A percentile compares a stretch with the other conserved stretches of the same genome.
phyloP scores from a whole-genome alignment of 495 filamentous ascomycete species.

The Venustampulla echinocandica region DNA sequence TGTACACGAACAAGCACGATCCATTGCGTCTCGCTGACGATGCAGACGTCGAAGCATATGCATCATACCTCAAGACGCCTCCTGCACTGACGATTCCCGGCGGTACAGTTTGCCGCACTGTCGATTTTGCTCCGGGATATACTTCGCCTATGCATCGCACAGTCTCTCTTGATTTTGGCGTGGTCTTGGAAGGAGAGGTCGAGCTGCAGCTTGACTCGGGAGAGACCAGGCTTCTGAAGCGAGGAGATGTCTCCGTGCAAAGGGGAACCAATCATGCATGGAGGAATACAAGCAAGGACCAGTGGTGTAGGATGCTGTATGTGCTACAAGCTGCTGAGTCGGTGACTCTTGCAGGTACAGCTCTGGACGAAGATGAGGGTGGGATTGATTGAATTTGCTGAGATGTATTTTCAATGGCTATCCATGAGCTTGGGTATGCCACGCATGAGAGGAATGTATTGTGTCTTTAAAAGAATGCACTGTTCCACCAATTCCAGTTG shows the following conservation, averaged over 20 bases:
- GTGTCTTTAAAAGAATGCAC: no score
- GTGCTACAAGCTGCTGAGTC: constrained; percentile 36
- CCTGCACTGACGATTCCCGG: not conserved
- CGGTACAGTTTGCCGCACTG: not conserved
- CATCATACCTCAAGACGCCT: not conserved
- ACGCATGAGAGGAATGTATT: no score
- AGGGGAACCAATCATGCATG: constrained; percentile 59
- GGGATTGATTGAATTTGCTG: no score
- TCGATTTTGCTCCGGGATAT: not conserved
- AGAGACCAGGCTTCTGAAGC: constrained; percentile 41
- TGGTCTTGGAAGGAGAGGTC: constrained; percentile 61
- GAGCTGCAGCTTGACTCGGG: constrained; percentile 54
- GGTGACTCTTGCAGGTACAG: constrained; percentile 32
- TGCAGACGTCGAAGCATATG: not conserved
- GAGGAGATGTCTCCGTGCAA: constrained; percentile 52
- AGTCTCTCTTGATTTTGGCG: constrained; percentile 62
- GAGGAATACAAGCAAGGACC: constrained; percentile 42
- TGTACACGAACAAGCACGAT: not conserved
- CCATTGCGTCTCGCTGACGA: not conserved
- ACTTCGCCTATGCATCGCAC: constrained; percentile 55
- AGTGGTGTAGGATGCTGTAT: constrained; percentile 50
- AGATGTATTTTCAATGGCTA: no score
- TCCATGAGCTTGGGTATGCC: no score
- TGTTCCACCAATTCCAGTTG: no score
- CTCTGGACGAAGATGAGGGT: constrained; percentile 35